Evolutionary conservation across 192 early-diverging fungal genomes (phyloP).

Genomic region (Linnemannia elongata): DNA sequence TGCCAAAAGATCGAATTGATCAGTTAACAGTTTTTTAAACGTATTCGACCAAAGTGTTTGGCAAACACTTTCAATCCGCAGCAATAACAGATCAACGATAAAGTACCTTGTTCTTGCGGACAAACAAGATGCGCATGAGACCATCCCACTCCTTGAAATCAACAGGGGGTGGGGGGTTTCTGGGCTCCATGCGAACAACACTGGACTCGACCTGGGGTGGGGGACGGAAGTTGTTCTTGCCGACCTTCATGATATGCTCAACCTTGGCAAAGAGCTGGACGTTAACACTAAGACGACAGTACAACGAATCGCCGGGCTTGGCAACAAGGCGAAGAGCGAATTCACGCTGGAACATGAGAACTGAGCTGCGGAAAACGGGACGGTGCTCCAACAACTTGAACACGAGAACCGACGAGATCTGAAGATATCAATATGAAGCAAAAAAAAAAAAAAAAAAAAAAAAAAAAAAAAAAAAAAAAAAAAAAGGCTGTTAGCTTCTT

Average conservation of each 20-base stretch:
- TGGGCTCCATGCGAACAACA: constrained; percentile 95
- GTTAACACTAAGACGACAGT: constrained; percentile 94
- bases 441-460: not conserved
- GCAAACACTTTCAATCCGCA: too few relatives aligned
- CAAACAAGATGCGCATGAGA: constrained; percentile 92
- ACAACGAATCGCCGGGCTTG: constrained; percentile 92
- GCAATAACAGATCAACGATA: not conserved
- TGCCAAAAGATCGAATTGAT: not conserved
- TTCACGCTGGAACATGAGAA: constrained; percentile 99
- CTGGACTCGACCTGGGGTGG: constrained; percentile 96
- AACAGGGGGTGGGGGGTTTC: constrained; percentile 94
- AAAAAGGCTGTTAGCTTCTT: not conserved
- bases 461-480: not conserved
- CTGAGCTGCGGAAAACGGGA: constrained; percentile 90
- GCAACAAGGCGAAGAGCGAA: constrained; percentile 96
- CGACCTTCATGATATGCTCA: constrained; percentile 97
- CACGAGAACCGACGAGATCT: constrained; percentile 94
- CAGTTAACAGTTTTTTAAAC: not conserved
- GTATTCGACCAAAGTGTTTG: too few relatives aligned
- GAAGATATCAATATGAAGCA: not conserved
- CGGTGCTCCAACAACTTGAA: constrained; percentile 97
- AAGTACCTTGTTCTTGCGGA: constrained; percentile 89
- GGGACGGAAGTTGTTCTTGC: constrained; percentile 98
- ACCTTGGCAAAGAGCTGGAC: constrained; percentile 96
- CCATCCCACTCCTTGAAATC: constrained; percentile 98